Percentiles rank a stretch among this genome's conserved stretches.
Conservation (phyloP, 495 filamentous ascomycete species). For the Penicillium ucsense region DNA sequence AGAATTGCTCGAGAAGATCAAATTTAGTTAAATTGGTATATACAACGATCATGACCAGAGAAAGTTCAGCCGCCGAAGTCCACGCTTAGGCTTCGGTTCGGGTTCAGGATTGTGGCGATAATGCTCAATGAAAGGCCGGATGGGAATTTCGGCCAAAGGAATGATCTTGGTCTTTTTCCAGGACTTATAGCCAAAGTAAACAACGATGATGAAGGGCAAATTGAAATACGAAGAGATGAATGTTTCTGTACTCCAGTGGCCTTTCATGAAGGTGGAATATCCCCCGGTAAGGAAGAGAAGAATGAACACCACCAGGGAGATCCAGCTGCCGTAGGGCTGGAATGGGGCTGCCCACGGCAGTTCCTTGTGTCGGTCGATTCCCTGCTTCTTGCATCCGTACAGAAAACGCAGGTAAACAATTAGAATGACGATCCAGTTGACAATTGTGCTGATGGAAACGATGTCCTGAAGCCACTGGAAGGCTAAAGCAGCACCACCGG, state of each 20-base stretch:
- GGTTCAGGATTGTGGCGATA: slow-evolving; percentile 16
- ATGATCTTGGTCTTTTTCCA: slow-evolving; percentile 44
- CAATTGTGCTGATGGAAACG: slow-evolving; percentile 42
- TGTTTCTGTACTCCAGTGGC: slow-evolving; percentile 22
- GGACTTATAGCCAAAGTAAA: slow-evolving; percentile 48
- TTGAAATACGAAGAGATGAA: slow-evolving; percentile 32
- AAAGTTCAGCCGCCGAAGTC: slow-evolving; percentile 12
- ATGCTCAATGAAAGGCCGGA: slow-evolving; percentile 17
- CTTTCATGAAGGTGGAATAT: slow-evolving; percentile 40
- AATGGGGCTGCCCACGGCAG: slow-evolving; percentile 41
- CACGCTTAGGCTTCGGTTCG: slow-evolving; percentile 6
- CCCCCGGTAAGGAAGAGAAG: slow-evolving; percentile 30
- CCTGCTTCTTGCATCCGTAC: slow-evolving; percentile 41
- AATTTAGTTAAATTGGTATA: not conserved
- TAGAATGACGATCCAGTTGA: slow-evolving; percentile 45
- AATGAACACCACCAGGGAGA: slow-evolving; percentile 35
- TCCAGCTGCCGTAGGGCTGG: slow-evolving; percentile 43
- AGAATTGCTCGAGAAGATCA: not conserved
- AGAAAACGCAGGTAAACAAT: slow-evolving; percentile 46
- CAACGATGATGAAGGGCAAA: slow-evolving; percentile 41
- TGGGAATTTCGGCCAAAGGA: slow-evolving; percentile 38
- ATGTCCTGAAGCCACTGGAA: slow-evolving; percentile 50
- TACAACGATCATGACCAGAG: slow-evolving; percentile 10
- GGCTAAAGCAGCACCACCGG: slow-evolving; percentile 39
- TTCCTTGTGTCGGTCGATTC: slow-evolving; percentile 26